Percentiles rank a stretch among this genome's conserved stretches.
Evolutionary conservation across 1,139 yeast genomes (phyloP).

Genomic region (Candida buenavistaensis): DNA sequence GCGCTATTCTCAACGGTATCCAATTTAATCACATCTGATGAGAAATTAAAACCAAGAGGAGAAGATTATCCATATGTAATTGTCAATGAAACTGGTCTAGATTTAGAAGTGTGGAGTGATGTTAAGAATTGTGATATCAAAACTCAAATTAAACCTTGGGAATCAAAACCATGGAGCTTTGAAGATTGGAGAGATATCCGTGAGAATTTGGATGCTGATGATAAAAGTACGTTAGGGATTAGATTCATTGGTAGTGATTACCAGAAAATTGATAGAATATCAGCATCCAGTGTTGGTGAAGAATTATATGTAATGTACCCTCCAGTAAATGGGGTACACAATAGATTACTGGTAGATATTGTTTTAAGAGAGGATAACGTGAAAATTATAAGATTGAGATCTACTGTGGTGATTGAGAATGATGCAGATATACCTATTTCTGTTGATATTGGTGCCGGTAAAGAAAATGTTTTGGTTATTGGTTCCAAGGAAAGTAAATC

Average conservation of each 20-base stretch:
- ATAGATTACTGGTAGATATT: slow-evolving; percentile 72
- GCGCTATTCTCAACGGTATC: slow-evolving; percentile 74
- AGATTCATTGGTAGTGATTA: slow-evolving; percentile 56
- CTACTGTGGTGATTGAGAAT: slow-evolving; percentile 72
- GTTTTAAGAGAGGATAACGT: slow-evolving; percentile 71
- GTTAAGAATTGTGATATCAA: slow-evolving; percentile 15
- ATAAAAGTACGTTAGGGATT: slow-evolving; percentile 62
- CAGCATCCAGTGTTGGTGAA: slow-evolving; percentile 85
- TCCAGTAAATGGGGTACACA: slow-evolving; percentile 61
- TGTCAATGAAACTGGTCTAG: slow-evolving; percentile 81
- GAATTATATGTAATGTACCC: slow-evolving; percentile 70
- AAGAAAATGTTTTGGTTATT: slow-evolving; percentile 34
- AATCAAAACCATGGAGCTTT: slow-evolving; percentile 79
- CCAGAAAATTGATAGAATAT: slow-evolving; percentile 52
- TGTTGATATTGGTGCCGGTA: slow-evolving; percentile 28
- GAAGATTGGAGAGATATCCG: slow-evolving; percentile 91
- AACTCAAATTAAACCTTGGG: slow-evolving; percentile 48
- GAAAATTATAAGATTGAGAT: slow-evolving; percentile 71
- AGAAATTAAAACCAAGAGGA: slow-evolving; percentile 65
- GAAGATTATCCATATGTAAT: slow-evolving; percentile 81
- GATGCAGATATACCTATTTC: slow-evolving; percentile 64
- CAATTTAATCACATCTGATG: slow-evolving; percentile 54
- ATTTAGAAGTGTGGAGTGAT: slow-evolving; percentile 74
- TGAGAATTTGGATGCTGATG: slow-evolving; percentile 72
- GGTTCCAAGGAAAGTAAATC: slow-evolving; percentile 59